Conservation (phyloP, 768 basidiomycete species). For the Termitomyces sp. region DNA sequence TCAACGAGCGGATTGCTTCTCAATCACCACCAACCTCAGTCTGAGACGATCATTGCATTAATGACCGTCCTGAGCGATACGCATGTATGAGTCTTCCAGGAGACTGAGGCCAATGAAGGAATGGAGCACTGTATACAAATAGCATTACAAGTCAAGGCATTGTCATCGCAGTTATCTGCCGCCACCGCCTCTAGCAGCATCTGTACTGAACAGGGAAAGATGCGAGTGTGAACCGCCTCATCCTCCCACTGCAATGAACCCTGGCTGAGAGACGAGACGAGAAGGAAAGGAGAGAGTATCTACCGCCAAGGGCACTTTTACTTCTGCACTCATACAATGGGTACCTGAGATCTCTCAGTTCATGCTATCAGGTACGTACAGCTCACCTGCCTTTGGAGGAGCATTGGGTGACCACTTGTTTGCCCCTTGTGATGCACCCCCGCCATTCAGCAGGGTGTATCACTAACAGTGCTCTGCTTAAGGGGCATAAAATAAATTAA, state of each 20-base stretch:
- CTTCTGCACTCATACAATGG: conserved; percentile 14
- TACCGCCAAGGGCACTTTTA: conserved; percentile 14
- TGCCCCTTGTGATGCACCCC: conserved; percentile 6
- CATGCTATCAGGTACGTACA: conserved; percentile 17
- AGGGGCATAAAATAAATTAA: not conserved
- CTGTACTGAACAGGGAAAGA: conserved; percentile 27
- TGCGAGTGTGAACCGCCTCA: conserved; percentile 29
- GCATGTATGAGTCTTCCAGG: conserved; percentile 8
- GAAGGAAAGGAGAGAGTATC: conserved; percentile 27
- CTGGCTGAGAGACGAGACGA: conserved; percentile 40
- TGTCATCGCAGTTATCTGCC: conserved; percentile 26
- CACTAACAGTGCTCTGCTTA: conserved; percentile 1
- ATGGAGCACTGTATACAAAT: conserved; percentile 30
- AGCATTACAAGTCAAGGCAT: conserved; percentile 30
- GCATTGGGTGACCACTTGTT: conserved; percentile 13
- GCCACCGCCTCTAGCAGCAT: conserved; percentile 13
- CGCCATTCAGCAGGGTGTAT: conserved; percentile 34
- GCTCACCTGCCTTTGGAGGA: not conserved
- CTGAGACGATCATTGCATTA: conserved; percentile 18
- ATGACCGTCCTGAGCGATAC: conserved; percentile 20
- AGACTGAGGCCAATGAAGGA: conserved; percentile 22
- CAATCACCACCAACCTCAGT: not conserved
- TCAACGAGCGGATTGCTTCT: conserved; percentile 8
- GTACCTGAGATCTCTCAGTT: conserved; percentile 9
- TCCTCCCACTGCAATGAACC: conserved; percentile 11